phyloP scores from a whole-genome alignment of 345 rosid genomes.

The Citrus sinensis region DVS_A1.0 CM039169.1:24988001-24988500 shows the following conservation, averaged over 20 bases:
- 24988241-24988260: neutral
- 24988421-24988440: neutral
- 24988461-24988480: conserved; percentile 3
- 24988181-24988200: neutral
- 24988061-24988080: neutral
- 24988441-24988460: neutral
- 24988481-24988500: conserved; percentile 2
- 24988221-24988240: neutral
- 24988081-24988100: neutral
- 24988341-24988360: neutral
- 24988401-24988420: neutral
- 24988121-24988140: neutral
- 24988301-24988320: neutral
- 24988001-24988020: too few species aligned
- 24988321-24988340: neutral
- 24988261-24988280: conserved; percentile 16
- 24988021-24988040: too few species aligned
- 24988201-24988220: neutral
- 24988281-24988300: neutral
- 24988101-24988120: neutral
- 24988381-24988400: neutral
- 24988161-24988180: neutral
- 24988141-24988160: too few species aligned
- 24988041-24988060: too few species aligned
- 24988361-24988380: conserved; percentile 7